Evolutionary conservation across 805 yeast genomes (phyloP).

Genomic region (Danielia reshetovae): DNA sequence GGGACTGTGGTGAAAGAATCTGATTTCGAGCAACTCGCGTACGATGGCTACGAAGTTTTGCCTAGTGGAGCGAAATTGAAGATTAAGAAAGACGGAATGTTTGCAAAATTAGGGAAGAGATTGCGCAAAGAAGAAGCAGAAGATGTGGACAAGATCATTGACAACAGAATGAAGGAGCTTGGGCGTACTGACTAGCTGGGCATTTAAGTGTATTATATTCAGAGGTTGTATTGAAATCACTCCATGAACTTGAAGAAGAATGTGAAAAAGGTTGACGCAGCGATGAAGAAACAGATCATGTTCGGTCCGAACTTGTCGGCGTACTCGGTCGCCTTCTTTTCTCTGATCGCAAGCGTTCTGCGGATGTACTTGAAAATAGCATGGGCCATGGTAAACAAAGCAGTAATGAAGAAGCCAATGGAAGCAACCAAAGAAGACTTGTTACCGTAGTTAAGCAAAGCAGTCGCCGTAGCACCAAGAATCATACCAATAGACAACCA

Average conservation of each 20-base stretch:
- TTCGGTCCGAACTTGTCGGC: slow-evolving; percentile 89
- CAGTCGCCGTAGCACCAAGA: slow-evolving; percentile 83
- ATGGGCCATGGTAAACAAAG: slow-evolving; percentile 68
- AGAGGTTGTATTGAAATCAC: slow-evolving; percentile 1
- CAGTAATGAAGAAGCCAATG: slow-evolving; percentile 78
- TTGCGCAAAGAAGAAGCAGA: slow-evolving; percentile 29
- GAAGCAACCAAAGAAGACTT: slow-evolving; percentile 68
- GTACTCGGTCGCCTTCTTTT: slow-evolving; percentile 76
- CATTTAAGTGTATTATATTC: not conserved
- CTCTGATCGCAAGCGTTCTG: slow-evolving; percentile 80
- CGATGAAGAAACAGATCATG: slow-evolving; percentile 70
- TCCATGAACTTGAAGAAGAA: slow-evolving; percentile 51
- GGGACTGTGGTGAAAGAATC: slow-evolving; percentile 24
- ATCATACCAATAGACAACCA: slow-evolving; percentile 92
- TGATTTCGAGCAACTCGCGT: slow-evolving; percentile 29
- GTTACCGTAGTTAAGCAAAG: slow-evolving; percentile 82
- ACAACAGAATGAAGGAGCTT: slow-evolving; percentile 38
- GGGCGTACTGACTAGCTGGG: too few species aligned
- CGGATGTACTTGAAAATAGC: slow-evolving; percentile 71
- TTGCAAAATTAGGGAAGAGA: slow-evolving; percentile 33
- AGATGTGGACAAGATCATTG: slow-evolving; percentile 52
- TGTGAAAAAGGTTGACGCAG: slow-evolving; percentile 61
- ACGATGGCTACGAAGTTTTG: slow-evolving; percentile 49
- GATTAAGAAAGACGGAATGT: slow-evolving; percentile 22
- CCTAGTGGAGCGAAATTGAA: slow-evolving; percentile 72